Percentiles rank a stretch among this genome's conserved stretches.
These are phyloP conservation scores for Candida mattraensis DNA, from an alignment of 805 yeast genomes.

Conservation along the genomic window DNA sequence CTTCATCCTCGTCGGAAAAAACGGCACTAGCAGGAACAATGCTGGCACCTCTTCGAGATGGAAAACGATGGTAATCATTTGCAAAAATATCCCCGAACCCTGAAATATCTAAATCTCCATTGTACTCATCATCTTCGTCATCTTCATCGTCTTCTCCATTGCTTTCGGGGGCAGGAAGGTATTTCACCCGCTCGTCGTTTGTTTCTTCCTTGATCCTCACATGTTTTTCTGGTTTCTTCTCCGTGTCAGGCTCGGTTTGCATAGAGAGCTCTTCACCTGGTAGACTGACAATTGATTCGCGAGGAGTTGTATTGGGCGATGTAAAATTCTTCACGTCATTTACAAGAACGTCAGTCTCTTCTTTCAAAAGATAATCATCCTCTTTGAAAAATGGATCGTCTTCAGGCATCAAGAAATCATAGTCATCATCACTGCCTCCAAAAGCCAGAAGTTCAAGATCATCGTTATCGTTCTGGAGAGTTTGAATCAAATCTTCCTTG, in stretches of 20 bases:
- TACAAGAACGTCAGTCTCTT: constrained; percentile 44
- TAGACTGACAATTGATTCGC: constrained; percentile 25
- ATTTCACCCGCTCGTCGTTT: constrained; percentile 27
- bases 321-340: constrained; percentile 38
- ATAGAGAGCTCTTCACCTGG: constrained; percentile 4
- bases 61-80: constrained; percentile 20
- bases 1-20: constrained; percentile 22
- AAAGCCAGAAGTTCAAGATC: constrained; percentile 36
- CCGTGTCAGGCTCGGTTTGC: constrained; percentile 1
- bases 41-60: constrained; percentile 18
- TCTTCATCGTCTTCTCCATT: constrained; percentile 42
- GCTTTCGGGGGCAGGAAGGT: constrained; percentile 43
- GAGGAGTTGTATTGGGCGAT: constrained; percentile 31
- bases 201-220: constrained; percentile 13
- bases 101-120: constrained; percentile 29
- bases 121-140: constrained; percentile 38
- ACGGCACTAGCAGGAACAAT: constrained; percentile 20
- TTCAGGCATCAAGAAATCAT: constrained; percentile 27
- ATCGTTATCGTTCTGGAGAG: constrained; percentile 39
- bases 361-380: constrained; percentile 44
- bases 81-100: constrained; percentile 30
- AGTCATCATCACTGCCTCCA: constrained; percentile 37
- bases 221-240: constrained; percentile 6
- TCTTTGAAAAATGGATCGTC: constrained; percentile 41
- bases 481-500: constrained; percentile 44